Base-by-base conservation (phyloP, 2,329 filamentous ascomycete species). In the Chalara sp. region DNA sequence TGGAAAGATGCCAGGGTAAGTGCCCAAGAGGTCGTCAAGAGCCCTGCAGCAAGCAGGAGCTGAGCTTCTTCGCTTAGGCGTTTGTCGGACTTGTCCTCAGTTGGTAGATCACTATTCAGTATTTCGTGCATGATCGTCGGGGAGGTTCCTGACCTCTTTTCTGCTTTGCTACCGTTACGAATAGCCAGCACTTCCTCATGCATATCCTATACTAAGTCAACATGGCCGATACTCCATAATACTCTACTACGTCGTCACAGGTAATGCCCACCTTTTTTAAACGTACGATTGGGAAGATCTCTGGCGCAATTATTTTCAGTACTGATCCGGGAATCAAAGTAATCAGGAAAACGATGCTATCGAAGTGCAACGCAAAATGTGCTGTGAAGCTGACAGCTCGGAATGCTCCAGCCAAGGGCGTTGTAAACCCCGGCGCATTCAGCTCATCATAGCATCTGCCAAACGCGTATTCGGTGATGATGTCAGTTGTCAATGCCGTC, bases 11-110 rank as follows among this genome's bases (percentile, higher is more conserved):
- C 60, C 35, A 65, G 60, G 57, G 60, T 67, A 46, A 68, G 47
- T 4, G 63, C 62, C 56, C 67, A 67, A 2, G 64, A 65, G 1
- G 66, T 68, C 5, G 65, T 68, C 44, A 66, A 62, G 2, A 65
- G 57, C 2, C 64, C 65, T 2, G 65, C 65, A 5, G 53, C 62
- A 33, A 67, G 48, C 31, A 65, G 32, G 1, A 40, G 41, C 29
- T 55, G 45, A 21, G 44, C 61, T 21, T 72, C 68, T 1, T 63
- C 57, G 3, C 31, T 32, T 6, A 52, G 30, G n/a, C 50, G 45
- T 32, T n/a, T 13, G 35, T 43, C n/a, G 2, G 40, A 21, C 30
- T 48, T 52, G 41, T 52, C 50, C 30, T 48, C 32, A 35, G 31
- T 32, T 29, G 50, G 50, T 6, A 52, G 37, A 32, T 48, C 30